phyloP scores from a whole-genome alignment of 1,139 yeast species.

The Yarrowia galli region DNA sequence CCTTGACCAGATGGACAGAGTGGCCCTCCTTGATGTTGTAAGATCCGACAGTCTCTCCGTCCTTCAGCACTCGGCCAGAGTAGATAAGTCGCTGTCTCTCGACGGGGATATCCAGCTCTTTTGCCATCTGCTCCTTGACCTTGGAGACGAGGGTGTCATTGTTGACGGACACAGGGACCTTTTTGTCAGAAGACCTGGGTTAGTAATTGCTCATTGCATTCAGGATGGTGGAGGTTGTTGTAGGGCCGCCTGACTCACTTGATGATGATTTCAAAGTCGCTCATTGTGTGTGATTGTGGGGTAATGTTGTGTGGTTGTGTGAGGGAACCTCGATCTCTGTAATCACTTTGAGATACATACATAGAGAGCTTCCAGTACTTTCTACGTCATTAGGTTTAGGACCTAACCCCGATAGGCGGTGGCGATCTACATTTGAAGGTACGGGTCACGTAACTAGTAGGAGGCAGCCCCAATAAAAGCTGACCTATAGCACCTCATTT shows the following conservation, averaged over 20 bases:
- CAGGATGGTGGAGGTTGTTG: neutral
- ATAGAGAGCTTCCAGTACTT: constrained; percentile 33
- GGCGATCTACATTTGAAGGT: constrained; percentile 7
- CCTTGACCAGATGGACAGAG: constrained; percentile 85
- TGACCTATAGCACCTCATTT: neutral
- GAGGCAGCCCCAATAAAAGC: neutral
- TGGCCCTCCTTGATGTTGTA: constrained; percentile 88
- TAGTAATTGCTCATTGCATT: neutral
- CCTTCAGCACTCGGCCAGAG: constrained; percentile 93
- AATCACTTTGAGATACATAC: neutral
- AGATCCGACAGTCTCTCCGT: constrained; percentile 71
- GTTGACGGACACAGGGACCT: constrained; percentile 68
- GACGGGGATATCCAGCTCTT: constrained; percentile 68
- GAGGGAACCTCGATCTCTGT: constrained; percentile 19
- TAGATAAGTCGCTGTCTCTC: constrained; percentile 86
- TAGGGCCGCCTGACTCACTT: constrained; percentile 15
- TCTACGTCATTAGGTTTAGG: constrained; percentile 21
- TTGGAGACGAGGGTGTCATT: constrained; percentile 66
- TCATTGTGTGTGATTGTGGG: constrained; percentile 31
- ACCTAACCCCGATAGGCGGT: constrained; percentile 38
- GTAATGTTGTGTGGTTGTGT: constrained; percentile 3
- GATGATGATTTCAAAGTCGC: constrained; percentile 35
- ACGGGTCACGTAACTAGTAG: neutral
- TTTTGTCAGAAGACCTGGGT: constrained; percentile 70
- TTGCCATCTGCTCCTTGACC: constrained; percentile 70